Conservation (phyloP, 2,329 filamentous ascomycete species). For the Botrytis elliptica region DNA sequence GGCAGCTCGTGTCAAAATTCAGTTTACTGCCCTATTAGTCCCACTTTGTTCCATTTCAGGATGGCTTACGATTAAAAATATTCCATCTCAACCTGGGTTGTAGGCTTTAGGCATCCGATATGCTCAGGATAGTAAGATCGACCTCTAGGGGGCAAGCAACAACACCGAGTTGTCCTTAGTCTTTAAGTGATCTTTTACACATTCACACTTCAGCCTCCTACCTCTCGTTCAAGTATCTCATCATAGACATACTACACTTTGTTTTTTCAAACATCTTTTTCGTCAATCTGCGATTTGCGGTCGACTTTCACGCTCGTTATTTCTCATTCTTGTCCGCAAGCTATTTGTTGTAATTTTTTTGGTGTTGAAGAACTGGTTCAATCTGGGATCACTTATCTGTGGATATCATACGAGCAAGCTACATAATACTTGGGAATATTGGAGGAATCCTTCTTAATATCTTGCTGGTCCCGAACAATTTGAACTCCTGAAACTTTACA, state of each 20-base stretch:
- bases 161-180: slow-evolving; percentile 20
- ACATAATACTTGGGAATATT: not conserved
- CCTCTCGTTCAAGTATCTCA: slow-evolving; percentile 18
- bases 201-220: slow-evolving; percentile 21
- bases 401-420: slow-evolving; percentile 11
- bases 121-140: slow-evolving; percentile 19
- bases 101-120: slow-evolving; percentile 21
- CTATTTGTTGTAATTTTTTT: not conserved
- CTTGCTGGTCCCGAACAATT: not conserved
- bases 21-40: slow-evolving; percentile 20
- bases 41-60: slow-evolving; percentile 7
- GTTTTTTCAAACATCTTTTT: slow-evolving; percentile 3
- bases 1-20: slow-evolving; percentile 18
- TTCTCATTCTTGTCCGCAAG: slow-evolving; percentile 4
- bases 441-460: slow-evolving; percentile 7
- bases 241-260: slow-evolving; percentile 1
- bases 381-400: slow-evolving; percentile 4
- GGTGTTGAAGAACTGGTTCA: not conserved
- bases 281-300: slow-evolving; percentile 20
- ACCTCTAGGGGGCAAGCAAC: slow-evolving; percentile 19
- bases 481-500: not conserved
- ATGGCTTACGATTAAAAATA: slow-evolving; percentile 17
- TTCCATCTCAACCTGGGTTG: slow-evolving; percentile 17
- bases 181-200: slow-evolving; percentile 16
- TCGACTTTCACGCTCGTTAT: slow-evolving; percentile 23